Percentiles rank a stretch among this genome's conserved stretches.
Evolutionary conservation across 129 eudicot species (phyloP).

Genomic region (Deinandra increscens): DNA sequence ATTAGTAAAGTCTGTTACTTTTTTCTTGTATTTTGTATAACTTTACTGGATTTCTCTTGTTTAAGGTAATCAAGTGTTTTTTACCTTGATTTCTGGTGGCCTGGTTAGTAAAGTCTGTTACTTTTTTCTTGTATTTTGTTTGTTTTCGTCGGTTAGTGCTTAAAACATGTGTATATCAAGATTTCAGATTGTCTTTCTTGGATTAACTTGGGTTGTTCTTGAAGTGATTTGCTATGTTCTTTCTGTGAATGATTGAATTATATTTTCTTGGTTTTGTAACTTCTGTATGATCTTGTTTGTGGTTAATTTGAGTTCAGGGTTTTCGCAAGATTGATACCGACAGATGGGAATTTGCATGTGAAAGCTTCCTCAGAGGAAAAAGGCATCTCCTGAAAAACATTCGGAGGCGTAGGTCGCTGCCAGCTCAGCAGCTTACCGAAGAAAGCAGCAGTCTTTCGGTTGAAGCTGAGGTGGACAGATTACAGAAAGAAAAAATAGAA

Average conservation of each 20-base stretch:
- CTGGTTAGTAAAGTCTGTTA: background rate
- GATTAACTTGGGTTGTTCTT: constrained; percentile 18
- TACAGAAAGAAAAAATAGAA: constrained; percentile 56
- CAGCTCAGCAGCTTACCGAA: constrained; percentile 47
- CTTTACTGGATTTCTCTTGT: no score
- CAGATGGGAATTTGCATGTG: constrained; percentile 83
- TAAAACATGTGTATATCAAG: constrained; percentile 2
- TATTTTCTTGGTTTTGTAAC: background rate
- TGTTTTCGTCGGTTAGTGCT: background rate
- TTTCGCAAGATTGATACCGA: constrained; percentile 83
- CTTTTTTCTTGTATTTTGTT: constrained; percentile 11
- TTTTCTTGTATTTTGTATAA: constrained; percentile 11
- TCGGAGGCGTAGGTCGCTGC: constrained; percentile 63
- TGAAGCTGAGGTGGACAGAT: constrained; percentile 54
- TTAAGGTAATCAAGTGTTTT: background rate
- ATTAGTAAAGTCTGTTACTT: background rate
- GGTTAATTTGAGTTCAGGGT: constrained; percentile 51
- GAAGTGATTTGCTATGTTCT: background rate
- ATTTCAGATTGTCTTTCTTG: constrained; percentile 2
- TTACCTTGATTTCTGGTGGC: background rate
- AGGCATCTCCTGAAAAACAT: constrained; percentile 70
- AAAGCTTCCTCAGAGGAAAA: constrained; percentile 64
- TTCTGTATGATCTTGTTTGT: constrained; percentile 11
- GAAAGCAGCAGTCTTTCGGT: constrained; percentile 31
- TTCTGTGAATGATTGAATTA: background rate